phyloP scores from a whole-genome alignment of 257 asterid species.

The Scutellaria galericulata region DNA sequence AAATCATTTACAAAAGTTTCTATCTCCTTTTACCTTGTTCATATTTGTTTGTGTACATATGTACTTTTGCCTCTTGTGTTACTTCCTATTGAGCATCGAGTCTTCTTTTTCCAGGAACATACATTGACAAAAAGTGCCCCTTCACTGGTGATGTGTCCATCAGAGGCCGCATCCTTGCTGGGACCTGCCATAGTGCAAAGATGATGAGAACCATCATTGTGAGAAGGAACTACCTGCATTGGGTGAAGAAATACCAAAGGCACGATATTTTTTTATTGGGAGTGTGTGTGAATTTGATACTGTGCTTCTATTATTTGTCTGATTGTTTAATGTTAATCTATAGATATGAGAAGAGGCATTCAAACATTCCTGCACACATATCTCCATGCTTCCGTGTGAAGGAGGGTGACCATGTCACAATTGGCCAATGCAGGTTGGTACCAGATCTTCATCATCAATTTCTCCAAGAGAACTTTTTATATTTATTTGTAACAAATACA shows the following conservation, averaged over 20 bases:
- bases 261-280: not conserved
- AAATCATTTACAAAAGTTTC: not conserved
- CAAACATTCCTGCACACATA: slow-evolving; percentile 79
- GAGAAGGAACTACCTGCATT: slow-evolving; percentile 74
- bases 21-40: not conserved
- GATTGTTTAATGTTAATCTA: not conserved
- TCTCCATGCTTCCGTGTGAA: slow-evolving; percentile 91
- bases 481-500: not conserved
- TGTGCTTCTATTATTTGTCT: not conserved
- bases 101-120: slow-evolving; percentile 51
- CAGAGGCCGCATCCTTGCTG: slow-evolving; percentile 83
- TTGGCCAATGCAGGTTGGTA: slow-evolving; percentile 87
- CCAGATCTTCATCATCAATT: not conserved
- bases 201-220: slow-evolving; percentile 79
- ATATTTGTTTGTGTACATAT: not conserved
- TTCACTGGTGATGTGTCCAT: slow-evolving; percentile 81
- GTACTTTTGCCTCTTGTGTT: not conserved
- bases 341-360: slow-evolving; percentile 88
- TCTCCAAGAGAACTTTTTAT: too few species aligned
- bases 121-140: slow-evolving; percentile 87
- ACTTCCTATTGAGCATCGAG: not conserved
- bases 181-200: slow-evolving; percentile 93
- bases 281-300: not conserved
- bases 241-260: slow-evolving; percentile 85
- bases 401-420: slow-evolving; percentile 78